Base-by-base conservation (phyloP, 1,284 basidiomycete genomes). In the Apiotrichum montevideense region DNA sequence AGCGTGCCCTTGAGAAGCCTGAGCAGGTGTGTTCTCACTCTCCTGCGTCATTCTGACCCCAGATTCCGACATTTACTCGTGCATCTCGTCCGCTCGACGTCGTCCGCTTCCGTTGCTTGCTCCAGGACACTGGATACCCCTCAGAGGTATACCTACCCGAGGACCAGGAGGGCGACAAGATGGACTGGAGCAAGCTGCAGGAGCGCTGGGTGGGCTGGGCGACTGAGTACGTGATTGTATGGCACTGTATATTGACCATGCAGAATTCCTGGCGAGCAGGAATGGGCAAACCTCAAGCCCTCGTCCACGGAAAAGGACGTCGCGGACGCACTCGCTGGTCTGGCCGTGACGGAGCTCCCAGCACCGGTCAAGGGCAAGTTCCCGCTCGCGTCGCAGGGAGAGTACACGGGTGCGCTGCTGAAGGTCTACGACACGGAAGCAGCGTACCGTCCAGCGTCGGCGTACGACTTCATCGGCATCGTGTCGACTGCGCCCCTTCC, bases 171-270 rank as follows among this genome's bases (percentile, higher is more conserved):
- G 51, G 29, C 14, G 32, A 39, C 29, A 35, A 59, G 32, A 52
- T 63, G 4, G 68, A 70, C 55, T 68, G 69, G 68, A 69, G 61
- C 47, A 56, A 68, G 42, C 62, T 77, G 33, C 63, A 66, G 42
- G 75, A 77, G 54, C 59, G 75, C 58, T 76, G 73, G 74, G 67
- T 76, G 11, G 74, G 73, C 2, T 77, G 75, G 75, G 74, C 63
- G 13, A 70, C 75, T 6, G 69, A 77, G 75, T 77, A 52, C 63
- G 73, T 43, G 7, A 8, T 39, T 40, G 8, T 10, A 3, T 8
- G 1, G 15, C 21, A 9, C 37, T 8, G 8, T 39, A 13, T 39
- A 13, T 13, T 39, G 37, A 40, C 54, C 48, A 21, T 14, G 1
- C 51, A 75, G 72, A 47, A 58, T 74, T 3, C 73, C 73, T 1